Base-by-base conservation (phyloP, 345 rosid genomes). In the Salix suchowensis region DNA sequence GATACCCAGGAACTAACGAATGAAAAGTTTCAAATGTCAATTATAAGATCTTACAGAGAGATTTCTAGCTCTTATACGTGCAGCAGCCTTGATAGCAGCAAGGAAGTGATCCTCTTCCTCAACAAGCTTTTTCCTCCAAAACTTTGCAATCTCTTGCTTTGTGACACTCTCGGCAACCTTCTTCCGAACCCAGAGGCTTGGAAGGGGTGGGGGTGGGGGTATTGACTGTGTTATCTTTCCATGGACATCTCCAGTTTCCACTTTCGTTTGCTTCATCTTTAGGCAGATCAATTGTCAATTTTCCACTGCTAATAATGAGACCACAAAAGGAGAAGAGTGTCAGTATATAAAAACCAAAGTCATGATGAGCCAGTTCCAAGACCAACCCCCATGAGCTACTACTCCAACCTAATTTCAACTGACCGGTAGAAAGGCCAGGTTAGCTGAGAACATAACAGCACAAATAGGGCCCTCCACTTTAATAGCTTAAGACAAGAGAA, bases 41-140 rank as follows among this genome's bases (percentile, higher is more conserved):
- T 5, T 72, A 52, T 6, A 44, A 13, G 34, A 60, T 74, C 89
- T 83, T 85, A 94, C 98, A 16, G 89, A 82, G 73, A 94, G 84
- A 74, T 85, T 91, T n/a, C 87, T 86, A n/a, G 91, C 97, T 73
- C 94, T 82, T 73, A 91, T 79, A 74, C 91, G 89, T 37, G 97
- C 97, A 1, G 96, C 93, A 14, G 97, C 97, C 75, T 94, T 94
- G 81, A 92, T 91, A 69, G 98, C 97, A 70, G 94, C 96, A 34
- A 89, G 87, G 81, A 94, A 92, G 79, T 92, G 98, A 54, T 91
- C 96, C 80, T 94, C 97, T 86, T 92, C 92, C 64, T 80, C 86
- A 54, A 87, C 74, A 62, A 84, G 88, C 80, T 88, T 94, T 83
- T 80, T 84, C 83, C 91, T 90, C 97, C 97, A 94, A 77, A 86